phyloP scores from a whole-genome alignment of 768 basidiomycete genomes.

The Mycena galericulata region DNA sequence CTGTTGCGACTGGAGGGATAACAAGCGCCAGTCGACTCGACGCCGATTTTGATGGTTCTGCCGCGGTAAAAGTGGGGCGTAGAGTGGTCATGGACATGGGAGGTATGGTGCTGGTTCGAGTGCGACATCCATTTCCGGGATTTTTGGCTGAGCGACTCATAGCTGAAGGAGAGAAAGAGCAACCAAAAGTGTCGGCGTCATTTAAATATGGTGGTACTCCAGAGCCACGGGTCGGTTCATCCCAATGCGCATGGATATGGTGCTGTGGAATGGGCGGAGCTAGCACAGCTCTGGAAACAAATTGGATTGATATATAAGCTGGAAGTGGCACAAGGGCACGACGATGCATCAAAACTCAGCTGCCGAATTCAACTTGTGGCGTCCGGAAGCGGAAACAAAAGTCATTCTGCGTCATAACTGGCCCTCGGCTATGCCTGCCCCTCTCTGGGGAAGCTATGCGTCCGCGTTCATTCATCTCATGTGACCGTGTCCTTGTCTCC shows the following conservation, averaged over 20 bases:
- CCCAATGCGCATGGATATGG: constrained; percentile 1
- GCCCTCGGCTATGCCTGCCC: too few relatives aligned
- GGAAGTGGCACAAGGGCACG: too few relatives aligned
- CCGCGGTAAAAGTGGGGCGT: neutral
- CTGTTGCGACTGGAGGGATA: constrained; percentile 13
- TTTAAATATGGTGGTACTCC: constrained; percentile 23
- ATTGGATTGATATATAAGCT: neutral
- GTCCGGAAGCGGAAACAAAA: neutral
- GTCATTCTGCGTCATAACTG: neutral
- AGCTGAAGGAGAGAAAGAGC: constrained; percentile 17
- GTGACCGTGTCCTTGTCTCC: too few relatives aligned
- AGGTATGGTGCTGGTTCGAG: neutral
- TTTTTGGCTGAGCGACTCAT: constrained; percentile 31
- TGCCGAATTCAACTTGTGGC: constrained; percentile 1
- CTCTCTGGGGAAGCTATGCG: too few relatives aligned
- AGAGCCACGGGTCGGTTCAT: neutral
- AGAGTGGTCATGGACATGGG: neutral
- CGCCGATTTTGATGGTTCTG: neutral
- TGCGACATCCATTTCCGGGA: constrained; percentile 29
- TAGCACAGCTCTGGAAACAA: constrained; percentile 23
- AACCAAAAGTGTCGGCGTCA: neutral
- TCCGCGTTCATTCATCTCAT: too few relatives aligned
- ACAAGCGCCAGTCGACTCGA: constrained; percentile 7
- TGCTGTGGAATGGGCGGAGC: constrained; percentile 28
- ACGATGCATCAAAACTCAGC: neutral